phyloP scores from a whole-genome alignment of 2,329 filamentous ascomycete genomes.

The Akanthomyces dipterigenus region DNA sequence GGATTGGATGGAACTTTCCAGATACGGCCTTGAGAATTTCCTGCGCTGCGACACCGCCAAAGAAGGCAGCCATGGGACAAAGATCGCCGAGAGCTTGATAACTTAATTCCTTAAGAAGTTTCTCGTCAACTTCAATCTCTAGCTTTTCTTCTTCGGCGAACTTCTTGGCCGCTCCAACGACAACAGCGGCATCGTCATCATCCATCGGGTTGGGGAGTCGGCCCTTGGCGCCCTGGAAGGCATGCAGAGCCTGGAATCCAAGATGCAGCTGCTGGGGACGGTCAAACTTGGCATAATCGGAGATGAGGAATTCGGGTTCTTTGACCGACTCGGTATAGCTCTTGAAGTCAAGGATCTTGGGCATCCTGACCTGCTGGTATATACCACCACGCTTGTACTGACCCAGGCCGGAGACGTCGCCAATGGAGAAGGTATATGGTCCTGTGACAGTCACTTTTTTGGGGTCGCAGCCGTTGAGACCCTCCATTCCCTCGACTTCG shows the following conservation, averaged over 20 bases:
- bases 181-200: constrained; percentile 71
- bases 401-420: constrained; percentile 80
- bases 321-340: constrained; percentile 69
- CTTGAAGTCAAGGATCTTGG: constrained; percentile 86
- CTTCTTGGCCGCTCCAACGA: constrained; percentile 67
- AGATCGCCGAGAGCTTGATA: constrained; percentile 92
- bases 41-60: constrained; percentile 87
- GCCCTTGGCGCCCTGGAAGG: constrained; percentile 69
- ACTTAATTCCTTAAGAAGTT: constrained; percentile 84
- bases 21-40: constrained; percentile 96
- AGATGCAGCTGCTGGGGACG: constrained; percentile 86
- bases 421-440: constrained; percentile 95
- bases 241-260: constrained; percentile 86
- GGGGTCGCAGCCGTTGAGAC: constrained; percentile 73
- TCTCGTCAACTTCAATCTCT: constrained; percentile 74
- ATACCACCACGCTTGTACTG: constrained; percentile 83
- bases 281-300: constrained; percentile 97
- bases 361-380: constrained; percentile 97
- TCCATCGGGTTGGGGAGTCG: constrained; percentile 78
- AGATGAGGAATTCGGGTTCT: constrained; percentile 82
- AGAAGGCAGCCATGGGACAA: constrained; percentile 88
- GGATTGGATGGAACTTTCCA: constrained; percentile 93
- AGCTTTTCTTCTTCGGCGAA: constrained; percentile 66
- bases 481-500: constrained; percentile 88
- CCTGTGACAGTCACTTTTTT: constrained; percentile 91